Evolutionary conservation across 202 grass and related monocot species (phyloP), one percentile per base, ranked within the genome.

Genomic region (Brachypodium distachyon): DNA sequence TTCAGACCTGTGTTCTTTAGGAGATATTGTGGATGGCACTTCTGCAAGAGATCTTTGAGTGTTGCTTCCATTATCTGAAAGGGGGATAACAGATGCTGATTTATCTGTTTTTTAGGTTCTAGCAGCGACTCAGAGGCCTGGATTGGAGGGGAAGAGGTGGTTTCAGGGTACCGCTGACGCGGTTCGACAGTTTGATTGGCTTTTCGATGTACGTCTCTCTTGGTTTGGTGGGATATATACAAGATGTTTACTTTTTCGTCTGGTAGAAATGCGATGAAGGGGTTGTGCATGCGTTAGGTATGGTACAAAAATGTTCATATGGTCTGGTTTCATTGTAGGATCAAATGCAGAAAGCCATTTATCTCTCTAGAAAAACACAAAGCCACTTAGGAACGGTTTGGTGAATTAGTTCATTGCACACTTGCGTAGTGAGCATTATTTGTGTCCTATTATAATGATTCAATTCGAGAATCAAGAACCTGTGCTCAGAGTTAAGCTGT

Each of bases 91-190:
- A 64, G 12, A 29, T 6, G 38, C 27, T 36, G 37, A 46, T 0
- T 31, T 51, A 1, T n/a, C 26, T 74, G 19, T 19, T 39, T 44
- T 78, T 81, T 80, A 92, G 89, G 85, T 92, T 14, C 75, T 92
- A 36, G 89, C 83, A 53, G 95, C 89, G 16, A 98, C 91, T 36
- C 94, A 97, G 70, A 97, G 72, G 44, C 85, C 89, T 72, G 95
- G 89, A 13, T 64, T 73, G 65, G 85, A 86, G 71, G 89, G 95
- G 31, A 86, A 92, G 63, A 92, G 62, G 79, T 98, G 91, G 95
- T 98, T 98, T 83, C 91, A 90, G 69, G 91, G 91, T 74, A 98
- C 91, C 4, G 87, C 91, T 33, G 95, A 95, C 56, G 91, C 91
- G 1, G 91, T 95, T 81, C 83, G 95, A 12, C 91, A 98, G 23